Conservation (phyloP, 2,329 filamentous ascomycete genomes). For the Pseudogymnoascus sp. region DNA sequence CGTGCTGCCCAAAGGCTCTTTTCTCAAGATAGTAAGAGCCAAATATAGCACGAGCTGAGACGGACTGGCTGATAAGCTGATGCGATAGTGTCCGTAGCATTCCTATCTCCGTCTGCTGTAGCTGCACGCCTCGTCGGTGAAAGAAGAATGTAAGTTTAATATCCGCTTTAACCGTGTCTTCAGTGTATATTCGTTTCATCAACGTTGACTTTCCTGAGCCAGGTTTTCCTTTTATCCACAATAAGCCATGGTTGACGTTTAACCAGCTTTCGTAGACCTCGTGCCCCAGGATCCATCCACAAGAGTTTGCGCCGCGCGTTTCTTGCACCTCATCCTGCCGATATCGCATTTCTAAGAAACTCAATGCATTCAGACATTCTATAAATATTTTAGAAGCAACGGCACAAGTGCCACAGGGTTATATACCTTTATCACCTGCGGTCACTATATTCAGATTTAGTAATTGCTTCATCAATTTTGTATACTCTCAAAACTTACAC, state of each 20-base stretch:
- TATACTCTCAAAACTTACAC: not conserved
- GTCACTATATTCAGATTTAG: not conserved
- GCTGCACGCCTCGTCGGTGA: slow-evolving; percentile 26
- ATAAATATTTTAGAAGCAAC: not conserved
- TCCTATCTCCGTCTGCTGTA: slow-evolving; percentile 30
- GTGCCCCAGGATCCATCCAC: slow-evolving; percentile 29
- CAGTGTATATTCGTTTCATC: slow-evolving; percentile 25
- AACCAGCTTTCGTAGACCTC: slow-evolving; percentile 23
- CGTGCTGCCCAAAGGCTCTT: slow-evolving; percentile 2
- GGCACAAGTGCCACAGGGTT: too few relatives aligned
- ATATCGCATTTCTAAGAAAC: slow-evolving; percentile 26
- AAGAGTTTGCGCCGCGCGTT: slow-evolving; percentile 23
- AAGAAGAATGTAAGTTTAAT: slow-evolving; percentile 33
- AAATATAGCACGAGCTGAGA: not conserved
- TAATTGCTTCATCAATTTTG: not conserved
- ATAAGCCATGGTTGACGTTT: slow-evolving; percentile 16
- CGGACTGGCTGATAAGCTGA: slow-evolving; percentile 20
- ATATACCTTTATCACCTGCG: not conserved
- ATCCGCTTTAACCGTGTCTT: not conserved
- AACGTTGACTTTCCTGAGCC: slow-evolving; percentile 28
- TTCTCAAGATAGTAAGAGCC: slow-evolving; percentile 9
- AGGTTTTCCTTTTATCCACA: slow-evolving; percentile 36
- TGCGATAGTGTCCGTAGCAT: slow-evolving; percentile 32
- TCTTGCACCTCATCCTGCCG: slow-evolving; percentile 22
- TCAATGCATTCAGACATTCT: slow-evolving; percentile 28